A percentile compares a stretch with the other conserved stretches of the same genome.
These are phyloP conservation scores for Phytophthora sp. DNA, from an alignment of 352 stramenopile genomes.

Conservation along the genomic window DNA sequence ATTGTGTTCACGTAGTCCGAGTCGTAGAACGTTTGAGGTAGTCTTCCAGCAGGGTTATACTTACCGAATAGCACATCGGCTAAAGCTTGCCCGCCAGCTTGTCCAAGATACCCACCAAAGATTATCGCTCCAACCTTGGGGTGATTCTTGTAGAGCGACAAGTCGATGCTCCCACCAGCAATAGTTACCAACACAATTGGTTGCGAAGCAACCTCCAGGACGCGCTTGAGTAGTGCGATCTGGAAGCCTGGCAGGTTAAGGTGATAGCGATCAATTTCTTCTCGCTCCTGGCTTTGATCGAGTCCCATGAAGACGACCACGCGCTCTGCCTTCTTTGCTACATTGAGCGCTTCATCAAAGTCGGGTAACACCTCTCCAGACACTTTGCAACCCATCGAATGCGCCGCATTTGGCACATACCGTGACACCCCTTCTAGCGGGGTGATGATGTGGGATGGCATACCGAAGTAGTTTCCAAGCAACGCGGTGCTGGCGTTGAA, in stretches of 20 bases:
- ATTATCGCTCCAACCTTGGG: slow-evolving; percentile 74
- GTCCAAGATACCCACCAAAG: slow-evolving; percentile 69
- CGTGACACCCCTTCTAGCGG: slow-evolving; percentile 54
- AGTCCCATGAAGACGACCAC: slow-evolving; percentile 74
- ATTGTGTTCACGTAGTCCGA: slow-evolving; percentile 51
- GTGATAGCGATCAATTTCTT: slow-evolving; percentile 70
- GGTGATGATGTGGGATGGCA: slow-evolving; percentile 65
- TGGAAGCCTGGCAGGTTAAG: slow-evolving; percentile 74
- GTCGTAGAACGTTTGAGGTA: slow-evolving; percentile 80
- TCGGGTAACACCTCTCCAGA: slow-evolving; percentile 50
- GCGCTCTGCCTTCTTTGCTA: slow-evolving; percentile 41
- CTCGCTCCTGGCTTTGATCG: slow-evolving; percentile 65
- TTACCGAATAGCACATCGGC: slow-evolving; percentile 79
- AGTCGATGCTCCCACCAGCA: slow-evolving; percentile 76
- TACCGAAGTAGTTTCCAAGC: slow-evolving; percentile 82
- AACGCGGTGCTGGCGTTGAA: slow-evolving; percentile 60
- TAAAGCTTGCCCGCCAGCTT: slow-evolving; percentile 71
- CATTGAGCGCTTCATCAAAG: slow-evolving; percentile 54
- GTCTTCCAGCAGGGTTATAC: slow-evolving; percentile 67
- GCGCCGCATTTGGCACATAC: slow-evolving; percentile 36
- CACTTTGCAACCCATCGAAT: slow-evolving; percentile 62
- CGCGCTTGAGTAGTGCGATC: slow-evolving; percentile 55
- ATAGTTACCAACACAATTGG: slow-evolving; percentile 86
- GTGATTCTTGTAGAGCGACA: slow-evolving; percentile 63
- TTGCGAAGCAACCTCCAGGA: slow-evolving; percentile 47